These are phyloP conservation scores for Candida koratica DNA, from an alignment of 805 yeast genomes.

Conservation along the genomic window DNA sequence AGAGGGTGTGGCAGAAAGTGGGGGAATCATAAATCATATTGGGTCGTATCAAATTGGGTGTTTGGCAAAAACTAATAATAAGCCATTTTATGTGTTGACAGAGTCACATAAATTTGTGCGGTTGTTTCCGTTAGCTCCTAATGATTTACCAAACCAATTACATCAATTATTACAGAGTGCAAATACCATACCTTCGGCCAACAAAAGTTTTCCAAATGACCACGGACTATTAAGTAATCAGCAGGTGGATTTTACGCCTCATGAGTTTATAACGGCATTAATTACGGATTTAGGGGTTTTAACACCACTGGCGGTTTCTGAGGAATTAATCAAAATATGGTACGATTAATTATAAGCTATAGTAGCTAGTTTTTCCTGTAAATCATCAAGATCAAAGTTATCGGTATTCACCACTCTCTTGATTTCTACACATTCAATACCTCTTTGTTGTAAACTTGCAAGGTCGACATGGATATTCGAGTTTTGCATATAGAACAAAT, in stretches of 20 bases:
- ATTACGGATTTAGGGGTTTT: conserved; percentile 95
- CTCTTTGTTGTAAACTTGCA: conserved; percentile 34
- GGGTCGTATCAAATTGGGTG: conserved; percentile 96
- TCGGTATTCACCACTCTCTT: conserved; percentile 20
- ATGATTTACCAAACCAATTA: conserved; percentile 67
- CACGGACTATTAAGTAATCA: conserved; percentile 29
- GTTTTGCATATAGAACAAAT: conserved; percentile 51
- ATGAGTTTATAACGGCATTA: conserved; percentile 89
- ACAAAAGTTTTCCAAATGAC: conserved; percentile 12
- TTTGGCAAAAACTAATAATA: conserved; percentile 81
- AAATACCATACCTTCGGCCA: conserved; percentile 11
- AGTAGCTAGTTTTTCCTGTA: conserved; percentile 26
- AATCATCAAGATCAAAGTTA: conserved; percentile 41
- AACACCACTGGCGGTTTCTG: conserved; percentile 98
- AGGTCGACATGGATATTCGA: conserved; percentile 50
- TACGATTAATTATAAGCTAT: conserved; percentile 52
- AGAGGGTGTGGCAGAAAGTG: conserved; percentile 98
- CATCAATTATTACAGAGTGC: conserved; percentile 21
- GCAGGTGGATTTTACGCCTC: conserved; percentile 87
- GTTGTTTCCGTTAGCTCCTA: conserved; percentile 89
- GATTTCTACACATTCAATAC: conserved; percentile 47
- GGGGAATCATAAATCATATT: conserved; percentile 93
- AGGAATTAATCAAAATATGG: conserved; percentile 97
- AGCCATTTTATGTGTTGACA: conserved; percentile 90
- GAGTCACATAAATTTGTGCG: conserved; percentile 96